Evolutionary conservation across 768 basidiomycete genomes (phyloP).

Genomic region (Auriscalpium orientale): DNA sequence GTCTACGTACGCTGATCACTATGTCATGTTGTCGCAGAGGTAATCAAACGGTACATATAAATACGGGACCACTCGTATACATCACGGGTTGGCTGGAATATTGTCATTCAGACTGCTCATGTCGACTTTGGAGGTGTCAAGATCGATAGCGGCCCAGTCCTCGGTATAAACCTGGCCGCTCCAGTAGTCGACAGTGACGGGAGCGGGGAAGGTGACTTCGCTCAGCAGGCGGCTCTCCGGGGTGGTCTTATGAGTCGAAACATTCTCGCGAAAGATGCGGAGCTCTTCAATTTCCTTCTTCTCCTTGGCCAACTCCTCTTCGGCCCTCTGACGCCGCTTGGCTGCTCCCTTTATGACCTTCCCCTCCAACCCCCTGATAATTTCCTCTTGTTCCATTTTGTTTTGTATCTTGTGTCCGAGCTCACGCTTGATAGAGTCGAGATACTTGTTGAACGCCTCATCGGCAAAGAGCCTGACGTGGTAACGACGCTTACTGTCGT

Average conservation of each 20-base stretch:
- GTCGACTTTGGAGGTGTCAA: slow-evolving; percentile 18
- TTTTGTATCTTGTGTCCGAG: neutral
- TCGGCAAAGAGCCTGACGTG: slow-evolving; percentile 1
- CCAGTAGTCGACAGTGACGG: slow-evolving; percentile 6
- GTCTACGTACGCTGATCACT: no score
- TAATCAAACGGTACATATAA: no score
- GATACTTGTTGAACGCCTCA: slow-evolving; percentile 15
- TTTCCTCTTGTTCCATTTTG: neutral
- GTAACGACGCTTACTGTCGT: neutral
- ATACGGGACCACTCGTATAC: no score
- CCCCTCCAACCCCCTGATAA: neutral
- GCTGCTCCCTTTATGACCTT: neutral
- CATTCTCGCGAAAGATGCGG: neutral
- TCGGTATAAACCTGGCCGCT: slow-evolving; percentile 10
- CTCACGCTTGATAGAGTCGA: slow-evolving; percentile 17
- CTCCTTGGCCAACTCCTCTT: neutral
- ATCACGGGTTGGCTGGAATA: neutral
- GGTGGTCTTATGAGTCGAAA: neutral
- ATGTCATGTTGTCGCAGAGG: no score
- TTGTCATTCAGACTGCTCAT: slow-evolving; percentile 13
- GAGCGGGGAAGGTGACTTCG: neutral
- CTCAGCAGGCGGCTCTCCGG: neutral
- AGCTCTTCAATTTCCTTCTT: neutral
- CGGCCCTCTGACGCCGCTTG: neutral
- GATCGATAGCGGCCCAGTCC: slow-evolving; percentile 23